phyloP scores from a whole-genome alignment of 345 rosid species.

The Hypericum androsaemum region DNA sequence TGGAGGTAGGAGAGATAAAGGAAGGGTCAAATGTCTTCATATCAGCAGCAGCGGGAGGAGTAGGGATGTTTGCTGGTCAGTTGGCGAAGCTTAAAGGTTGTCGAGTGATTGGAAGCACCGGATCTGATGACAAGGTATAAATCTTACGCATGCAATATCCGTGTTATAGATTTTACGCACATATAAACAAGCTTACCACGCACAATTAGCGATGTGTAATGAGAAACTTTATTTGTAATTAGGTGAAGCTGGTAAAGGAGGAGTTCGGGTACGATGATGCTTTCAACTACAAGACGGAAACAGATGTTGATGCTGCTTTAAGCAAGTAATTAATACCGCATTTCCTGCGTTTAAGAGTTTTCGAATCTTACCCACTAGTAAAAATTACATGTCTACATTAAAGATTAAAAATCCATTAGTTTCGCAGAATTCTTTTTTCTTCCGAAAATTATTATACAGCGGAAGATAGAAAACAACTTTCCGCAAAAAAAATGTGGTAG shows the following conservation, averaged over 20 bases:
- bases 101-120: constrained; percentile 38
- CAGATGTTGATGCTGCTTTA: constrained; percentile 33
- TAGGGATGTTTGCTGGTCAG: constrained; percentile 46
- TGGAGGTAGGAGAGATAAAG: constrained; percentile 28
- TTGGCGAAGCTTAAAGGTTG: constrained; percentile 43
- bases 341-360: neutral
- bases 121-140: constrained; percentile 38
- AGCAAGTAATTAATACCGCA: constrained; percentile 23
- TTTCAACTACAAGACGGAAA: constrained; percentile 38
- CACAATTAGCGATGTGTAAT: too few relatives aligned
- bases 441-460: too few relatives aligned
- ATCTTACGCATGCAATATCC: neutral
- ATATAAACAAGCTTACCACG: too few relatives aligned
- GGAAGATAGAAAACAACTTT: too few relatives aligned
- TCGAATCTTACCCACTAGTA: neutral
- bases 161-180: too few relatives aligned
- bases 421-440: too few relatives aligned
- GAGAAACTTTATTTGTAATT: too few relatives aligned
- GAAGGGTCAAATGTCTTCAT: constrained; percentile 32
- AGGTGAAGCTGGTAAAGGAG: constrained; percentile 35
- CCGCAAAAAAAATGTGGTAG: too few relatives aligned
- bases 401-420: neutral
- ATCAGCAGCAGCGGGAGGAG: constrained; percentile 47
- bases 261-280: constrained; percentile 45
- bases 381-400: neutral